A percentile compares a stretch with the other conserved stretches of the same genome.
Conservation (phyloP, 768 basidiomycete genomes). For the Trametes cubensis region DNA sequence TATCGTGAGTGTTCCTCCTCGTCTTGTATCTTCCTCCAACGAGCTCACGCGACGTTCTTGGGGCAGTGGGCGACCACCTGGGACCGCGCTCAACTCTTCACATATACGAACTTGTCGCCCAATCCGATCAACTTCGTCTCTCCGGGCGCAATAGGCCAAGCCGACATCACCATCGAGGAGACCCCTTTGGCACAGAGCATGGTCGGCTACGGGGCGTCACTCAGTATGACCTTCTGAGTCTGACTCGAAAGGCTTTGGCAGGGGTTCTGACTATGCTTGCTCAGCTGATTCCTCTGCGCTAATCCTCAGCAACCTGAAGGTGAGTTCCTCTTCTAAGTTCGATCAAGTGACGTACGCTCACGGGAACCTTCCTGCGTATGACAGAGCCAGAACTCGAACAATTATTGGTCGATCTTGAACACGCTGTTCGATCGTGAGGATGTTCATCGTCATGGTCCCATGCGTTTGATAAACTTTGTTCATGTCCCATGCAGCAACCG, state of each 20-base stretch:
- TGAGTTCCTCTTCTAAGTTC: constrained; percentile 25
- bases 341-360: constrained; percentile 4
- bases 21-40: not conserved
- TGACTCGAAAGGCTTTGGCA: not conserved
- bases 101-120: constrained; percentile 46
- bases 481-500: constrained; percentile 43
- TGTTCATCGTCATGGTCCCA: not conserved
- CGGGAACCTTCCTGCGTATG: not conserved
- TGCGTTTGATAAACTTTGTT: not conserved
- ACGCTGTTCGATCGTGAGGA: constrained; percentile 55
- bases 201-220: constrained; percentile 64
- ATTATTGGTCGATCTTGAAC: constrained; percentile 60
- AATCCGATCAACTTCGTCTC: constrained; percentile 56
- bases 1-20: constrained; percentile 27
- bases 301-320: constrained; percentile 67
- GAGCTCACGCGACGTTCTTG: not conserved
- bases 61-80: constrained; percentile 38
- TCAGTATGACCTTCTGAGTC: constrained; percentile 46
- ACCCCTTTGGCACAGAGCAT: constrained; percentile 57
- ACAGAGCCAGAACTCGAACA: constrained; percentile 53
- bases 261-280: not conserved
- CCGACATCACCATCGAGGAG: constrained; percentile 65
- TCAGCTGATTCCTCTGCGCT: constrained; percentile 74
- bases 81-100: constrained; percentile 52
- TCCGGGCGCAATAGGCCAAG: constrained; percentile 59